Evolutionary conservation across 2,329 filamentous ascomycete species (phyloP), one percentile per base, ranked within the genome.

Genomic region (Tolypocladium inflatum): DNA sequence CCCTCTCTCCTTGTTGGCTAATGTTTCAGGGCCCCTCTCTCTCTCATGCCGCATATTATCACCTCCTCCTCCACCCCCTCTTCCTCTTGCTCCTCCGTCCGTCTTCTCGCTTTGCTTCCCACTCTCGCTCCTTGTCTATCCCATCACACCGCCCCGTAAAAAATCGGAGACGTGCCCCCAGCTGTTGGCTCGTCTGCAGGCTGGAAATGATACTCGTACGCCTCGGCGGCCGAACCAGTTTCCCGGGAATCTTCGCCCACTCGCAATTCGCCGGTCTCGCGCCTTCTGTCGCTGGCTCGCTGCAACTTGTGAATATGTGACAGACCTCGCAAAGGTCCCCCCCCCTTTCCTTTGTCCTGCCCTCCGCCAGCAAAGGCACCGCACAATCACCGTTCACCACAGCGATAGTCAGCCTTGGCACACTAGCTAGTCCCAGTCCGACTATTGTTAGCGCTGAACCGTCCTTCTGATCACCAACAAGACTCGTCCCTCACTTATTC

Each of bases 361-460:
- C n/a, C 35, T 54, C 51, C 5, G 17, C 17, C 15, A 23, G 9
- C 48, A 1, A 35, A n/a, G 26, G 30, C 30, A 51, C 48, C 35
- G 26, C 26, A 21, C 19, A 33, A 50, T 30, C 21, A 19, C 45
- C 26, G 26, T 30, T 10, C 30, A 10, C 30, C 26, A 21, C 48
- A 30, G 30, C 33, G 10, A 35, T 35, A 13, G 19, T 9, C 30
- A 17, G 30, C 30, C 48, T 51, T 51, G 48, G 48, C 30, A 21
- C 30, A 26, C 45, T 35, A 35, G 48, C 30, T 11, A 9, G 45
- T 11, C 8, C 8, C 26, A 11, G 26, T 13, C 26, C n/a, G 45
- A 17, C 8, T 50, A 33, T 54, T 10, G n/a, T 55, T 57, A 55
- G 59, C 55, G 52, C 59, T n/a, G 55, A 59, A 57, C 59, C 55